Conservation (phyloP, 352 stramenopile genomes). For the Pythium grandisporangium region DNA sequence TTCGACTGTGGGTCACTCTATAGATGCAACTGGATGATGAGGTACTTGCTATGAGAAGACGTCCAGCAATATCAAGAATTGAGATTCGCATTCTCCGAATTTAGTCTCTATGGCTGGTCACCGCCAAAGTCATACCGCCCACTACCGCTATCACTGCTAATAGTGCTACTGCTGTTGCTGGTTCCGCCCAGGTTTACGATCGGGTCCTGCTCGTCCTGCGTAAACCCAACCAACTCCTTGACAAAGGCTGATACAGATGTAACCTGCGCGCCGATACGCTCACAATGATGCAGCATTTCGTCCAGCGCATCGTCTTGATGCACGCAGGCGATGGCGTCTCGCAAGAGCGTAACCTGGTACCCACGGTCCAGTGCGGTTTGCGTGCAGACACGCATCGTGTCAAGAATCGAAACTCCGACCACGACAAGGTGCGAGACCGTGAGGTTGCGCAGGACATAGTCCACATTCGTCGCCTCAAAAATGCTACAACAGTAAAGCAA, state of each 20-base stretch:
- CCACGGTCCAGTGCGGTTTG: constrained; percentile 82
- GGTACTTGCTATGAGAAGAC: no score
- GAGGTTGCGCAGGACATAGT: constrained; percentile 87
- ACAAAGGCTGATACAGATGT: constrained; percentile 10
- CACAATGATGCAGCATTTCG: constrained; percentile 9
- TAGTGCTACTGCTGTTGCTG: no score
- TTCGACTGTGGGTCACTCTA: no score
- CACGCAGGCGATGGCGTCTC: constrained; percentile 46
- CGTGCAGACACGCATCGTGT: constrained; percentile 72
- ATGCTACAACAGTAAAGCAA: constrained; percentile 47
- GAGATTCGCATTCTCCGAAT: no score
- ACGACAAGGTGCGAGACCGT: constrained; percentile 81
- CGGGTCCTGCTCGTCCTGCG: no score
- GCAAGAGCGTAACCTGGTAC: constrained; percentile 79
- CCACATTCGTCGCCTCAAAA: constrained; percentile 83
- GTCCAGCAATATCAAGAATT: no score
- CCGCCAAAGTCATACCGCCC: no score
- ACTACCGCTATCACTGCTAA: no score
- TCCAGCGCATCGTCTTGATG: constrained; percentile 6
- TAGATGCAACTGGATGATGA: no score
- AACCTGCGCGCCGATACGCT: constrained; percentile 12
- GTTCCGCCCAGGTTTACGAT: no score
- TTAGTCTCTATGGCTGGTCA: no score
- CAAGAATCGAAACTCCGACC: constrained; percentile 71
- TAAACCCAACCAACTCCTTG: constrained; percentile 8